These are phyloP conservation scores for Talaromyces marneffei DNA, from an alignment of 2,329 filamentous ascomycete genomes.

Conservation along the genomic window DNA sequence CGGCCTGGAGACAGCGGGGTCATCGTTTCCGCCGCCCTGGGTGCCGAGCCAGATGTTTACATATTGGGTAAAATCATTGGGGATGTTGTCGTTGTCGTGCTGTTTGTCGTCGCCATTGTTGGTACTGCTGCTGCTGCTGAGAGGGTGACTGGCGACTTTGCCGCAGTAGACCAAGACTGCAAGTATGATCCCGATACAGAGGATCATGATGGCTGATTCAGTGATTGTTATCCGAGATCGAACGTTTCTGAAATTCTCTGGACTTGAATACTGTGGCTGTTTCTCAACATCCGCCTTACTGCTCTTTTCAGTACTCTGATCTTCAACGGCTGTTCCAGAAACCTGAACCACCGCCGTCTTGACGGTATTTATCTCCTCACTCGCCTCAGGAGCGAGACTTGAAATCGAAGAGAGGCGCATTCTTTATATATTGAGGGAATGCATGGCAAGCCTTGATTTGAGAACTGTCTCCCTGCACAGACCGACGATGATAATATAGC, in stretches of 20 bases:
- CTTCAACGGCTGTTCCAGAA: not conserved
- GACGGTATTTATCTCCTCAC: not conserved
- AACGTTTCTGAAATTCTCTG: not conserved
- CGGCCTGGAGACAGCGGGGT: slow-evolving; percentile 51
- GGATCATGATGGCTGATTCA: not conserved
- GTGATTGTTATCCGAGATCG: not conserved
- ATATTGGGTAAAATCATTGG: slow-evolving; percentile 8
- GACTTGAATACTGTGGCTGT: not conserved
- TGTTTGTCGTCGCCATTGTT: not conserved
- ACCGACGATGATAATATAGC: not conserved
- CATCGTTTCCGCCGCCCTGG: slow-evolving; percentile 46
- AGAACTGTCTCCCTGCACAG: no score
- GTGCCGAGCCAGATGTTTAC: slow-evolving; percentile 8
- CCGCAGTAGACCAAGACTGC: not conserved
- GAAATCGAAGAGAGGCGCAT: slow-evolving; percentile 2
- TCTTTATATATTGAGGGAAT: slow-evolving; percentile 5
- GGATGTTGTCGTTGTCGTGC: not conserved
- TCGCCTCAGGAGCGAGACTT: not conserved
- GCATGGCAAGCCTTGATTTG: not conserved
- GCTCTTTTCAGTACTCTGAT: not conserved
- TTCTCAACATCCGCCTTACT: not conserved
- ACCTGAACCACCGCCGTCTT: not conserved
- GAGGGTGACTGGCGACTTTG: not conserved
- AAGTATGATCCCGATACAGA: not conserved
- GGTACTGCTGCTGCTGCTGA: not conserved